Evolutionary conservation across 1,284 basidiomycete species (phyloP).

Genomic region (Tranzscheliella williamsii): DNA sequence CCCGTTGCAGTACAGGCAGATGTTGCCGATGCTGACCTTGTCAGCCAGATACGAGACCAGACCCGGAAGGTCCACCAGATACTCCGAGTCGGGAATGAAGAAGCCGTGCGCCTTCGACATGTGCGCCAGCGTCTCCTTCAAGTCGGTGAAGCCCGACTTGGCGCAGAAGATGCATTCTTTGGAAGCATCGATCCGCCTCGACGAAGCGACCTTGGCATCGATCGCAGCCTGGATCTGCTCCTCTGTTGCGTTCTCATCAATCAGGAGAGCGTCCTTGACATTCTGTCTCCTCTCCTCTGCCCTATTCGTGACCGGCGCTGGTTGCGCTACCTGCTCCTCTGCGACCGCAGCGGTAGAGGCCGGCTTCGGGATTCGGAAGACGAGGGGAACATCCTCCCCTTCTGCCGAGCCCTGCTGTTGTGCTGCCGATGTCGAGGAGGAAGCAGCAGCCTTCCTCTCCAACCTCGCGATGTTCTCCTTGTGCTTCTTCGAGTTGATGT

Average conservation of each 20-base stretch:
- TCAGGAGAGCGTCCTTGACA: slow-evolving; percentile 23
- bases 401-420: slow-evolving; percentile 1
- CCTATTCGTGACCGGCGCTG: not conserved
- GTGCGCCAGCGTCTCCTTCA: slow-evolving; percentile 77
- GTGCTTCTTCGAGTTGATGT: slow-evolving; percentile 87
- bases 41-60: slow-evolving; percentile 86
- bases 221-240: slow-evolving; percentile 53
- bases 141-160: slow-evolving; percentile 65
- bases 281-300: slow-evolving; percentile 8
- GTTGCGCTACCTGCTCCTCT: not conserved
- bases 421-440: not conserved
- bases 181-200: slow-evolving; percentile 49
- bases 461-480: slow-evolving; percentile 74
- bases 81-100: slow-evolving; percentile 93
- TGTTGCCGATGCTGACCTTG: slow-evolving; percentile 87
- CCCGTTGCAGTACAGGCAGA: slow-evolving; percentile 80
- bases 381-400: slow-evolving; percentile 22
- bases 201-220: slow-evolving; percentile 51
- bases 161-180: slow-evolving; percentile 77
- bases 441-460: slow-evolving; percentile 5
- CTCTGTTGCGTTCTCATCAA: slow-evolving; percentile 44
- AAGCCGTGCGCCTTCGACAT: slow-evolving; percentile 89
- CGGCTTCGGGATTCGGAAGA: slow-evolving; percentile 30
- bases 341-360: slow-evolving; percentile 2
- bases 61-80: slow-evolving; percentile 80